Evolutionary conservation across 176 grass and related monocot genomes (phyloP), one percentile per base, ranked within the genome.

Genomic region (Avena atlantica): DNA sequence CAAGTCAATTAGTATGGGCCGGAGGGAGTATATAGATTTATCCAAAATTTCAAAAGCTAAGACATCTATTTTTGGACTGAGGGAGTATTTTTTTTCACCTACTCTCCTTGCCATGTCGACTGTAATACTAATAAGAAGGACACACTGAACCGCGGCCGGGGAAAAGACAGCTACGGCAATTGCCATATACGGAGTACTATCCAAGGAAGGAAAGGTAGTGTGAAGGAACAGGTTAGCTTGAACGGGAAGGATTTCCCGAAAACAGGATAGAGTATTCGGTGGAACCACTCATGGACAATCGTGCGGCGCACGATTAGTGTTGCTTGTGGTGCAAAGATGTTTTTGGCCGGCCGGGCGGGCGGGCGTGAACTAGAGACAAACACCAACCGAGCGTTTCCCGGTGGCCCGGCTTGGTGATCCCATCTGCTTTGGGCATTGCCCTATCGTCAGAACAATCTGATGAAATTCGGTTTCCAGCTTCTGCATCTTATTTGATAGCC

Each of bases 251-350:
- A 17, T 15, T 50, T 3, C 29, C 56, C 47, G 12, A 7, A 50
- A 2, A 40, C 2, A 51, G 37, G 48, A 9, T 14, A 76, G 23
- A 17, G 40, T 12, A 84, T 84, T 47, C 24, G 87, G 74, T 61
- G 65, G 42, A 50, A 36, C 53, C 27, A 63, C 52, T 63, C 53
- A 55, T 79, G 75, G 24, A 29, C 27, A 15, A 53, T 31, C 61
- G 20, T 51, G 74, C 60, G 52, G 52, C 25, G 37, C 19, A 40
- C 61, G 5, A 69, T 80, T 67, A 74, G 76, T 85, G 55, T 53
- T 64, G 4, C 87, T 74, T 89, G 57, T 80, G 47, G 47, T 6
- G 44, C 65, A 84, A 84, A 64, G 55, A 19, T 16, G 10, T 62
- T 16, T 52, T 29, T 7, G 74, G 19, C 25, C 45, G 16, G 59